Evolutionary conservation across 2,329 filamentous ascomycete genomes (phyloP), one percentile per base, ranked within the genome.

Genomic region (Talaromyces sp.): DNA sequence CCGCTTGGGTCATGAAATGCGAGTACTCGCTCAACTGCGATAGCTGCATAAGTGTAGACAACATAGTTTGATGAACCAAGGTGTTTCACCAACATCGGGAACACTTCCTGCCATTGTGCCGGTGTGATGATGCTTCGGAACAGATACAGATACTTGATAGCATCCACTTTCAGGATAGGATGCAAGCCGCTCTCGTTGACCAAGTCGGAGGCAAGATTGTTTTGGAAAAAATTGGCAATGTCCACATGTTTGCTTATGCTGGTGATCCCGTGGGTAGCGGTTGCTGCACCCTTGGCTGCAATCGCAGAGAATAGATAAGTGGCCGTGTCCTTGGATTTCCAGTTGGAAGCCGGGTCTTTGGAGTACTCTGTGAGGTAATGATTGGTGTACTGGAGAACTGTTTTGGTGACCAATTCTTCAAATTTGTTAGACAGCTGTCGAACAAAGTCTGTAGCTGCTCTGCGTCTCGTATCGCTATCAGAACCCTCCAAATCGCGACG

Each of bases 241-340:
- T 96, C 88, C 67, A 98, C 88, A 44, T 89, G 78, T n/a, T 85
- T 82, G 75, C 98, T 99, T 64, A 95, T 91, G 13, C 87, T 92
- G 74, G 93, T 92, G 59, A 98, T 91, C 75, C 96, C 95, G 69
- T 96, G 91, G 0, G 88, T 90, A 8, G 92, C 85, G 3, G 95
- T 98, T 33, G 93, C 88, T 33, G 87, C 85, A 59, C 95, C 95
- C 79, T 96, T 96, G 47, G 93, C 92, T 17, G 95, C 95, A 68
- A 98, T 92, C 4, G 95, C 92, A 42, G 95, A 87, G 81, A 96
- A 99, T 17, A 99, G 85, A 71, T 98, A 98, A 62, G 97, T 89
- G n/a, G 95, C 95, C 0, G 93, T 98, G 72, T 99, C 95, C 80
- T 99, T 99, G 55, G 92, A 88, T 76, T 96, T 96, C 95, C 95